Conservation (phyloP, 495 filamentous ascomycete species). For the Aspergillus hancockii region DNA sequence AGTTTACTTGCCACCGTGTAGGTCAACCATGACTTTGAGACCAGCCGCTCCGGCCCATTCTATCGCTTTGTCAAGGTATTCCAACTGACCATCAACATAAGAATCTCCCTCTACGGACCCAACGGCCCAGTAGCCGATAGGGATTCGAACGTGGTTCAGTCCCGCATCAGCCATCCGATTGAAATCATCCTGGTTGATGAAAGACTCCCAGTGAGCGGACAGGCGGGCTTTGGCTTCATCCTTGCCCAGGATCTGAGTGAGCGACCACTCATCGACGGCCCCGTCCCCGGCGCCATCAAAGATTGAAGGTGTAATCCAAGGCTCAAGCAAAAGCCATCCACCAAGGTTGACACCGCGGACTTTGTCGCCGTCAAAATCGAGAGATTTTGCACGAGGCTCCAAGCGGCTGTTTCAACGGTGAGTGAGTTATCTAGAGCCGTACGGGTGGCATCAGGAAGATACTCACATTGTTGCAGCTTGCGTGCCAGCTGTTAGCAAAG, state of each 20-base stretch:
- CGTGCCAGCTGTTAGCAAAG: constrained; percentile 33
- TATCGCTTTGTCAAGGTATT: constrained; percentile 65
- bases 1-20: constrained; percentile 63
- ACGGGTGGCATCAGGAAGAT: background rate
- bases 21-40: constrained; percentile 68
- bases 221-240: constrained; percentile 49
- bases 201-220: constrained; percentile 60
- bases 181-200: constrained; percentile 69
- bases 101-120: constrained; percentile 60
- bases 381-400: constrained; percentile 33
- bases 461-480: constrained; percentile 41
- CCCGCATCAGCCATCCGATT: constrained; percentile 62
- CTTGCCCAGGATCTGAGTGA: constrained; percentile 51
- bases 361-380: constrained; percentile 46
- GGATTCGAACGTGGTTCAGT: constrained; percentile 77
- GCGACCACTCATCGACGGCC: constrained; percentile 66
- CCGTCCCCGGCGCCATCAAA: constrained; percentile 50
- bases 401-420: constrained; percentile 30
- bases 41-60: constrained; percentile 64
- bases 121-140: constrained; percentile 78
- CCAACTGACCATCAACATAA: constrained; percentile 72
- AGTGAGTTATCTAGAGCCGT: constrained; percentile 7
- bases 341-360: constrained; percentile 60
- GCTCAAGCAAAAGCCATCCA: constrained; percentile 59
- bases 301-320: constrained; percentile 69